Evolutionary conservation across 805 yeast genomes (phyloP).

Genomic region (Kodamaea kaohsiungensis): DNA sequence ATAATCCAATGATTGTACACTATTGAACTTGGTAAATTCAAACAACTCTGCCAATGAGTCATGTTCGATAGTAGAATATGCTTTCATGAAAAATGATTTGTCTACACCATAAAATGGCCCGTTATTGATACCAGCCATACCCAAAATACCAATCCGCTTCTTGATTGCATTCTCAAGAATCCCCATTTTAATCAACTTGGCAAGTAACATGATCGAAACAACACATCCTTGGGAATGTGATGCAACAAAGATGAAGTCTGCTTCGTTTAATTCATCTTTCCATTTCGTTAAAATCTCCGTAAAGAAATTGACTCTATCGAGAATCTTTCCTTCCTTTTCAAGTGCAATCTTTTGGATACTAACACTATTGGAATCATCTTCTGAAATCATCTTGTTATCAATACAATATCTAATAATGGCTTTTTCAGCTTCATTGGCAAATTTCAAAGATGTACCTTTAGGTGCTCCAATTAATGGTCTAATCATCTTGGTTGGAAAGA

Average conservation of each 20-base stretch:
- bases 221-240: conserved; percentile 97
- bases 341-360: conserved; percentile 87
- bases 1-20: conserved; percentile 70
- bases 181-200: conserved; percentile 64
- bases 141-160: conserved; percentile 67
- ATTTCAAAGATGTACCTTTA: conserved; percentile 90
- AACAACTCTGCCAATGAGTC: conserved; percentile 85
- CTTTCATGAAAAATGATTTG: conserved; percentile 77
- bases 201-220: conserved; percentile 78
- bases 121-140: conserved; percentile 94
- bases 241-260: conserved; percentile 89
- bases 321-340: conserved; percentile 90
- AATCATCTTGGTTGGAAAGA: conserved; percentile 84
- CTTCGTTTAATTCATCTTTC: conserved; percentile 55
- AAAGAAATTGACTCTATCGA: conserved; percentile 82
- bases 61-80: conserved; percentile 87
- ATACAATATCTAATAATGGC: conserved; percentile 65
- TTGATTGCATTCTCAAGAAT: conserved; percentile 37
- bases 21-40: conserved; percentile 78
- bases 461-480: conserved; percentile 92
- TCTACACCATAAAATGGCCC: conserved; percentile 95
- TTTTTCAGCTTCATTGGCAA: conserved; percentile 86
- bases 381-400: conserved; percentile 39
- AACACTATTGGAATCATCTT: conserved; percentile 30
- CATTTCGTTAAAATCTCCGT: conserved; percentile 70